Conservation (phyloP, 192 early-diverging fungal species). For the Umbelopsis sp. region DNA sequence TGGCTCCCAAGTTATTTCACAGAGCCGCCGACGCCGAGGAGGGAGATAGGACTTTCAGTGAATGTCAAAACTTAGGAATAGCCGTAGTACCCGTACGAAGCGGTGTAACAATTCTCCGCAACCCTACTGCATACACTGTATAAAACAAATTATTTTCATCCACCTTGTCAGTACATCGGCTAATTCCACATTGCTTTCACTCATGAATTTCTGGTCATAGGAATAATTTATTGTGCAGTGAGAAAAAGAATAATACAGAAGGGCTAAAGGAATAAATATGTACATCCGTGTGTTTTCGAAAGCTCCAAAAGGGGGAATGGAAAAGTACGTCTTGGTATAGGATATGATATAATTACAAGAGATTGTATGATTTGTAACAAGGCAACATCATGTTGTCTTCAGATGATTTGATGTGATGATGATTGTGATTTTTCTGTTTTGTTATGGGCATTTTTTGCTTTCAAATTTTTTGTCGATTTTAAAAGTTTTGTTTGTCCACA, state of each 20-base stretch:
- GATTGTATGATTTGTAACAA: conserved; percentile 8
- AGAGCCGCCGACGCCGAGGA: not conserved
- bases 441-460: not conserved
- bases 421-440: not conserved
- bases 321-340: conserved; percentile 18
- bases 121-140: too few species aligned
- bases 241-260: conserved; percentile 6
- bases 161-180: too few species aligned
- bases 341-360: conserved; percentile 16
- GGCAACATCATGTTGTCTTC: not conserved
- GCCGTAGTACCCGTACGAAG: too few species aligned
- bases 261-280: conserved; percentile 13
- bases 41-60: not conserved
- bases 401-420: not conserved
- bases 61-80: too few species aligned
- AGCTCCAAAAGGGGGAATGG: not conserved
- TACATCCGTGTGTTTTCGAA: conserved; percentile 2
- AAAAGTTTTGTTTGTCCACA: not conserved
- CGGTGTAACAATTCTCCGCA: too few species aligned
- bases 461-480: not conserved
- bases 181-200: too few species aligned
- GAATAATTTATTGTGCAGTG: conserved; percentile 9
- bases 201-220: not conserved
- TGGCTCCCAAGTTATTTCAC: conserved; percentile 2
- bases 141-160: too few species aligned